phyloP scores from a whole-genome alignment of 345 rosid genomes.

The Acer yangbiense region DNA sequence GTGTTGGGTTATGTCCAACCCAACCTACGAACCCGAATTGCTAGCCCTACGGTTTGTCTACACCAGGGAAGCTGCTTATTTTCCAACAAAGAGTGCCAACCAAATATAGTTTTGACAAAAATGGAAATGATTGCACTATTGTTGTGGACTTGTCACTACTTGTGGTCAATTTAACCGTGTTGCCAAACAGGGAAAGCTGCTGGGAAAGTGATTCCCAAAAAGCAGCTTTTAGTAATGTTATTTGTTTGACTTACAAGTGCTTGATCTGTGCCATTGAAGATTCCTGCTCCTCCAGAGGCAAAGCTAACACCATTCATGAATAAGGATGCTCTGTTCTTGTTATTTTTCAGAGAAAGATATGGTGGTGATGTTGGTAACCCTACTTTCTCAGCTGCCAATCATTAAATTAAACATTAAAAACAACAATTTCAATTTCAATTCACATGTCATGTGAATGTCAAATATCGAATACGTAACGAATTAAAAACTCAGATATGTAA shows the following conservation, averaged over 20 bases:
- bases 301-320: slow-evolving; percentile 49
- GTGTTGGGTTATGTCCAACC: slow-evolving; percentile 13
- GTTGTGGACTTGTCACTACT: no score
- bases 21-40: no score
- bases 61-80: no score
- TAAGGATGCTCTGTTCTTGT: slow-evolving; percentile 9
- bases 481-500: no score
- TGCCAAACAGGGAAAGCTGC: not conserved
- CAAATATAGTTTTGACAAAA: no score
- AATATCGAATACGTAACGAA: no score
- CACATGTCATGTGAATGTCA: no score
- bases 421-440: no score
- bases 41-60: no score
- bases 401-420: not conserved
- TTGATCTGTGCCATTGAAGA: slow-evolving; percentile 56
- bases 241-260: slow-evolving; percentile 38
- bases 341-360: slow-evolving; percentile 24
- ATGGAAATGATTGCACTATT: no score
- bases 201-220: not conserved
- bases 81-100: no score
- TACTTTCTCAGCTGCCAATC: slow-evolving; percentile 46
- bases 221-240: not conserved
- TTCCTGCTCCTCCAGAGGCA: slow-evolving; percentile 55
- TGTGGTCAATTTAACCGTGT: not conserved
- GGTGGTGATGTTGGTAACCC: slow-evolving; percentile 54